Percentiles rank a stretch among this genome's conserved stretches.
phyloP scores from a whole-genome alignment of 73 alveolate species.

The Effrenium voratum region DNA sequence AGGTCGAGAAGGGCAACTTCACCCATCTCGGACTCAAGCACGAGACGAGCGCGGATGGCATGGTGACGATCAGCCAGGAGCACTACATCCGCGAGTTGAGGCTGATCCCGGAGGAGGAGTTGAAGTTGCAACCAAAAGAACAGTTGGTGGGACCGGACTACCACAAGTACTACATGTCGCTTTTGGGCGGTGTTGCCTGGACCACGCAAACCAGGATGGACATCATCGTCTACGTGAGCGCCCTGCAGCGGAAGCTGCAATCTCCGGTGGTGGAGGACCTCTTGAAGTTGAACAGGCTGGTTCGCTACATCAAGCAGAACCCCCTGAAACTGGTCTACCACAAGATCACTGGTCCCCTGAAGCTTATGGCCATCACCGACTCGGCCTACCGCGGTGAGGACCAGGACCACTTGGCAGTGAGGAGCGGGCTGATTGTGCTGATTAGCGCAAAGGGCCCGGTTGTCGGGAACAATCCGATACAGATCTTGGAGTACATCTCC shows the following conservation, averaged over 20 bases:
- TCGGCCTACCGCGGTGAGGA: slow-evolving; percentile 35
- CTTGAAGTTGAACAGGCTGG: not conserved
- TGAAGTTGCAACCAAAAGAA: not conserved
- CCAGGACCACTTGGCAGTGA: not conserved
- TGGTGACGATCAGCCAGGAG: not conserved
- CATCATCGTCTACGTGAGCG: slow-evolving; percentile 1
- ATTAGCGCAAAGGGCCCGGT: not conserved
- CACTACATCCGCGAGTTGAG: slow-evolving; percentile 12
- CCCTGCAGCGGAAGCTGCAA: slow-evolving; percentile 19
- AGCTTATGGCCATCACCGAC: slow-evolving; percentile 3
- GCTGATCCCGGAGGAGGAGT: not conserved
- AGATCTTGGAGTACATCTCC: slow-evolving; percentile 19
- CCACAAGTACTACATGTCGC: not conserved
- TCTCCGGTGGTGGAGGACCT: slow-evolving; percentile 7
- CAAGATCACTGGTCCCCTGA: not conserved
- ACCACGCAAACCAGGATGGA: not conserved
- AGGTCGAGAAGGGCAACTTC: slow-evolving; percentile 18
- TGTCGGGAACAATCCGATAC: not conserved
- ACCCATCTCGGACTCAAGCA: slow-evolving; percentile 32
- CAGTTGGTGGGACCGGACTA: not conserved
- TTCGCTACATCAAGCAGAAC: not conserved
- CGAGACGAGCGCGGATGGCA: not conserved
- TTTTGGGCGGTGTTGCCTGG: slow-evolving; percentile 66
- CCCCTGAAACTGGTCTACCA: slow-evolving; percentile 9
- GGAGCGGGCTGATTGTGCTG: slow-evolving; percentile 2